A percentile compares a stretch with the other conserved stretches of the same genome.
These are phyloP conservation scores for Lavandula angustifolia DNA, from an alignment of 257 asterid species.

Conservation along the genomic window DNA sequence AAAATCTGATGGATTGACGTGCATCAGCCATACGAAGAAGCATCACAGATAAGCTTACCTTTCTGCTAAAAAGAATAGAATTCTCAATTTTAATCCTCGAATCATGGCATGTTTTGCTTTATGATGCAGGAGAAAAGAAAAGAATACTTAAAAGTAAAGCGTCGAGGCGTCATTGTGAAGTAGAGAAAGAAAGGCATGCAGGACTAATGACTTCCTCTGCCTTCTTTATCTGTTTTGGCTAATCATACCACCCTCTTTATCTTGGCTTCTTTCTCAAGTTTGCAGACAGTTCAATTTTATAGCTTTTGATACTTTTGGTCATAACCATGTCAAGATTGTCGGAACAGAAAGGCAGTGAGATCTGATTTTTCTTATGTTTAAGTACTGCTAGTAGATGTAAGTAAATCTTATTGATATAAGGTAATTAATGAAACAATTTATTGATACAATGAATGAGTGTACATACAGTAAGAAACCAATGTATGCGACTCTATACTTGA, in stretches of 20 bases:
- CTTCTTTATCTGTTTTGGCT: slow-evolving; percentile 29
- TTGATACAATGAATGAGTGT: slow-evolving; percentile 3
- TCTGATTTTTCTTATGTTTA: no score
- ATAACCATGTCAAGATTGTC: no score
- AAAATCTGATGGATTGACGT: slow-evolving; percentile 31
- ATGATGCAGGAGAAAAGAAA: slow-evolving; percentile 2
- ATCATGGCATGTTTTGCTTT: slow-evolving; percentile 9
- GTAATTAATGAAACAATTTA: slow-evolving; percentile 6
- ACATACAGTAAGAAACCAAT: slow-evolving; percentile 6
- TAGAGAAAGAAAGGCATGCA: slow-evolving; percentile 20
- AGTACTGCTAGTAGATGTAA: not conserved
- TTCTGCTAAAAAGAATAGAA: slow-evolving; percentile 28
- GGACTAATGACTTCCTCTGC: slow-evolving; percentile 17
- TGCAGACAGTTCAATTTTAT: not conserved
- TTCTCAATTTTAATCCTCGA: slow-evolving; percentile 30
- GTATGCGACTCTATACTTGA: not conserved
- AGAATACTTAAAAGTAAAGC: slow-evolving; percentile 26
- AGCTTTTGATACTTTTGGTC: not conserved
- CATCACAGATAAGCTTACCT: slow-evolving; percentile 23
- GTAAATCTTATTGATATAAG: not conserved
- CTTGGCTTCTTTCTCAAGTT: slow-evolving; percentile 25
- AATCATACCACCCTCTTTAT: slow-evolving; percentile 26
- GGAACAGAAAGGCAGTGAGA: not conserved
- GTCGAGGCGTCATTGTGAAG: slow-evolving; percentile 28
- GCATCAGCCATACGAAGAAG: slow-evolving; percentile 23